Conservation (phyloP, 306 rosid species). For the Trichosanthes truncata region DNA sequence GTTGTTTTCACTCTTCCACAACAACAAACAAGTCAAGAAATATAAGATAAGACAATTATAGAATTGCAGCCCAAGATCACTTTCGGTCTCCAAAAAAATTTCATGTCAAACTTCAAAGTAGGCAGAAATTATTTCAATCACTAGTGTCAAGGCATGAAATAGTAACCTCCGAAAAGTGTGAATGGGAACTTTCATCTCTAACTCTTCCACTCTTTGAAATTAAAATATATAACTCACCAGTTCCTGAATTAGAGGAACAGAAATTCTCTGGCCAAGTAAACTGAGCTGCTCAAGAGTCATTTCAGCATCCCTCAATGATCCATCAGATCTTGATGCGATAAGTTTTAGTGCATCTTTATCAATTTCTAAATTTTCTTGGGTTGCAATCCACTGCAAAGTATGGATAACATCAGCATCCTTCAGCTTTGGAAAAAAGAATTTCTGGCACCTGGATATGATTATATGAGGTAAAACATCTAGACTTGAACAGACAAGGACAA, state of each 20-base stretch:
- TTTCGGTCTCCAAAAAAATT: not conserved
- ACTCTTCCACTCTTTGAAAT: not conserved
- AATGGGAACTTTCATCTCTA: not conserved
- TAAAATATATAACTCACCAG: constrained; percentile 42
- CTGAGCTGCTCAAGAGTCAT: constrained; percentile 98
- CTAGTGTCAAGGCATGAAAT: not conserved
- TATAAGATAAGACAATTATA: not conserved
- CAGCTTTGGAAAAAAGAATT: constrained; percentile 89
- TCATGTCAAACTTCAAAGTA: not conserved
- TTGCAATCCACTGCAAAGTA: constrained; percentile 71
- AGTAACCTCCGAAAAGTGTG: not conserved
- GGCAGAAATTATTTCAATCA: not conserved
- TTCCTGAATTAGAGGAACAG: constrained; percentile 92
- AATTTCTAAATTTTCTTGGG: constrained; percentile 77
- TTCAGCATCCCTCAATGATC: constrained; percentile 95
- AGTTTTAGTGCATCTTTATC: constrained; percentile 93
- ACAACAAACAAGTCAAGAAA: not conserved
- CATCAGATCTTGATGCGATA: constrained; percentile 91
- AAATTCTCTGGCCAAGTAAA: constrained; percentile 87
- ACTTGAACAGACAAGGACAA: constrained; percentile 90
- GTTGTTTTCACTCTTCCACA: not conserved
- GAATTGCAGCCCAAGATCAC: not conserved
- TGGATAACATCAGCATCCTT: constrained; percentile 80
- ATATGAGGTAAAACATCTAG: constrained; percentile 96
- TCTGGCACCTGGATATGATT: constrained; percentile 96